These are phyloP conservation scores for Cladosporium sp. DNA, from an alignment of 2,329 filamentous ascomycete species.

Conservation along the genomic window DNA sequence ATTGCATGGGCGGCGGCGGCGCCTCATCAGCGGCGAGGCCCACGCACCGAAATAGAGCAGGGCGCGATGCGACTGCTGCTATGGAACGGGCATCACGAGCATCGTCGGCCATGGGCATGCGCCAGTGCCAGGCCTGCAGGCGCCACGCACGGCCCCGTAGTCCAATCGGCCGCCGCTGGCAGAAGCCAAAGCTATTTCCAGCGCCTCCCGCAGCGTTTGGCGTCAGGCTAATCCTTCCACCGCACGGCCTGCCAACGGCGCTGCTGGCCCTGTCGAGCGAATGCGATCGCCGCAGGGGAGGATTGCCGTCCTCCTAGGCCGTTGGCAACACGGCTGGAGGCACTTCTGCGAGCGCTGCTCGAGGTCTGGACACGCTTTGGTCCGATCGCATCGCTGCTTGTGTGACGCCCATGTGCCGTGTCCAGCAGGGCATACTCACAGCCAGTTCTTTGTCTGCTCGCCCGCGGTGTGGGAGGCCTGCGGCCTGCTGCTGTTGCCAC, in stretches of 20 bases:
- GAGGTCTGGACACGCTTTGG: not conserved
- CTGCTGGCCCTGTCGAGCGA: slow-evolving; percentile 2
- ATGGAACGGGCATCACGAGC: slow-evolving; percentile 5
- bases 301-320: not conserved
- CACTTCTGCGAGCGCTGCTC: not conserved
- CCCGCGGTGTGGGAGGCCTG: not conserved
- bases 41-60: slow-evolving; percentile 9
- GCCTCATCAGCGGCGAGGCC: slow-evolving; percentile 9
- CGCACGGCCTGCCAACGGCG: not conserved
- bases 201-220: slow-evolving; percentile 8
- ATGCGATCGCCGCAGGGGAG: slow-evolving; percentile 7
- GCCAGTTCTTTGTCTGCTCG: not conserved
- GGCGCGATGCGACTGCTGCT: not conserved
- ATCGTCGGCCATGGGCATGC: not conserved
- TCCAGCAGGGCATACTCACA: not conserved
- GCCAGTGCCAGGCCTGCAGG: slow-evolving; percentile 2
- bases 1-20: not conserved
- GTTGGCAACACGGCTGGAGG: not conserved
- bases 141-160: slow-evolving; percentile 6
- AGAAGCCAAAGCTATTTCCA: slow-evolving; percentile 9
- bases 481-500: too few species aligned
- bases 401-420: not conserved
- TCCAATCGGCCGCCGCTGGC: not conserved
- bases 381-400: not conserved
- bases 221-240: slow-evolving; percentile 12